Percentiles rank a stretch among this genome's conserved stretches.
These are phyloP conservation scores for Beauveria bassiana DNA, from an alignment of 2,329 filamentous ascomycete species.

Conservation along the genomic window DNA sequence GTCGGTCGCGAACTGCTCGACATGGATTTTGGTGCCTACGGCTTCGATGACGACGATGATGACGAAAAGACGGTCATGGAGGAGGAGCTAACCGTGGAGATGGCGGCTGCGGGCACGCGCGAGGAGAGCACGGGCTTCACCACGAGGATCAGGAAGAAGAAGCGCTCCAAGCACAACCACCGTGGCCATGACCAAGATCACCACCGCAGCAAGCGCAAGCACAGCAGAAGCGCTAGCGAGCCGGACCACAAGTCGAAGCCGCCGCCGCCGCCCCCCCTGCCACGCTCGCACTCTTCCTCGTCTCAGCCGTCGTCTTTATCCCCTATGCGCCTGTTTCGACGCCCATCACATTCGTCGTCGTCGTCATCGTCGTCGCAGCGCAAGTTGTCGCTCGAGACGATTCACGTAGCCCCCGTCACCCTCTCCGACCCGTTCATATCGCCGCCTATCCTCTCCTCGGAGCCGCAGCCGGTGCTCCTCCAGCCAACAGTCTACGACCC, in stretches of 20 bases:
- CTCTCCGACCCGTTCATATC: constrained; percentile 34
- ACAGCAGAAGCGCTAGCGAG: constrained; percentile 20
- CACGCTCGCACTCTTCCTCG: constrained; percentile 7
- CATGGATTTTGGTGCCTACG: constrained; percentile 31
- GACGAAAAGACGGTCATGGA: constrained; percentile 22
- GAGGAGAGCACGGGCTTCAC: constrained; percentile 29
- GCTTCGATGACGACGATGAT: constrained; percentile 25
- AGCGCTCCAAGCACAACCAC: constrained; percentile 25
- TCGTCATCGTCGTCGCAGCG: constrained; percentile 12
- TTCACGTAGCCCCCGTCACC: constrained; percentile 20
- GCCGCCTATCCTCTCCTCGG: constrained; percentile 41
- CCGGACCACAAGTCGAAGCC: constrained; percentile 14
- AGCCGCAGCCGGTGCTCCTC: constrained; percentile 44
- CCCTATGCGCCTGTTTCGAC: constrained; percentile 7
- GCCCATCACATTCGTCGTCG: neutral
- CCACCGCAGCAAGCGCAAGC: constrained; percentile 20
- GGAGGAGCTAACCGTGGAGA: constrained; percentile 26
- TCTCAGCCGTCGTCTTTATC: constrained; percentile 13
- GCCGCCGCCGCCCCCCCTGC: constrained; percentile 12
- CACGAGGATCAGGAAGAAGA: constrained; percentile 42
- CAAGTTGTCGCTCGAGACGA: constrained; percentile 18
- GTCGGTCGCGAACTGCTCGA: constrained; percentile 41
- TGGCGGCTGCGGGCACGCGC: constrained; percentile 21
- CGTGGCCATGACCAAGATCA: constrained; percentile 22
- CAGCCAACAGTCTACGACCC: constrained; percentile 53